Conservation (phyloP, 2,329 filamentous ascomycete species). For the Phialophora macrospora region DNA sequence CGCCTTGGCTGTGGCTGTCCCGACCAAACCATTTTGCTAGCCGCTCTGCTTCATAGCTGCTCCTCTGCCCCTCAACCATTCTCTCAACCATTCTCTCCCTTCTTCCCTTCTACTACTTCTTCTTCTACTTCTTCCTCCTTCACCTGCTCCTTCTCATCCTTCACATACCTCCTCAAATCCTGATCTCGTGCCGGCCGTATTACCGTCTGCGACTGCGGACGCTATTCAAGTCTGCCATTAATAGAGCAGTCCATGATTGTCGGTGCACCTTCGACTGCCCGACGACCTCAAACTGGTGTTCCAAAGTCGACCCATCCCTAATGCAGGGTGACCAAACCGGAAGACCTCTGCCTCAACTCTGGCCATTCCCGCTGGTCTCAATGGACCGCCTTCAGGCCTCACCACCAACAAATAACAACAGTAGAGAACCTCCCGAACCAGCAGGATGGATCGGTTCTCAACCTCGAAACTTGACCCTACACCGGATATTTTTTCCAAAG, state of each 20-base stretch:
- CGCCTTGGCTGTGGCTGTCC: no score
- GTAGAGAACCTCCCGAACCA: background rate
- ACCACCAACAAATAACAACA: background rate
- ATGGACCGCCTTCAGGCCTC: background rate
- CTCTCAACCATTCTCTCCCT: background rate
- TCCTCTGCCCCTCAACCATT: background rate
- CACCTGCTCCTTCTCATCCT: no score
- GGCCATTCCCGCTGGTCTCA: background rate
- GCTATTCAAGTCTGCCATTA: no score
- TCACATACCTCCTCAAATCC: no score
- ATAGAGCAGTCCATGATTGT: no score
- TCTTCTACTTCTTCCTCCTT: no score
- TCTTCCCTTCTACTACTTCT: background rate
- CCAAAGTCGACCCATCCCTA: background rate
- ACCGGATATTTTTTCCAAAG: background rate
- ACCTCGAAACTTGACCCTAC: background rate
- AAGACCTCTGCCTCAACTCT: background rate
- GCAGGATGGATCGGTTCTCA: background rate
- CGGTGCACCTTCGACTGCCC: background rate
- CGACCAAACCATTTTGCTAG: background rate
- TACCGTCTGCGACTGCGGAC: no score
- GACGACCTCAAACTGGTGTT: background rate
- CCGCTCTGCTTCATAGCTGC: background rate
- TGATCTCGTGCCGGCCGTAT: no score
- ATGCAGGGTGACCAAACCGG: background rate